Evolutionary conservation across 352 stramenopile species (phyloP), one percentile per base, ranked within the genome.

Genomic region (Pythium plurisporium): DNA sequence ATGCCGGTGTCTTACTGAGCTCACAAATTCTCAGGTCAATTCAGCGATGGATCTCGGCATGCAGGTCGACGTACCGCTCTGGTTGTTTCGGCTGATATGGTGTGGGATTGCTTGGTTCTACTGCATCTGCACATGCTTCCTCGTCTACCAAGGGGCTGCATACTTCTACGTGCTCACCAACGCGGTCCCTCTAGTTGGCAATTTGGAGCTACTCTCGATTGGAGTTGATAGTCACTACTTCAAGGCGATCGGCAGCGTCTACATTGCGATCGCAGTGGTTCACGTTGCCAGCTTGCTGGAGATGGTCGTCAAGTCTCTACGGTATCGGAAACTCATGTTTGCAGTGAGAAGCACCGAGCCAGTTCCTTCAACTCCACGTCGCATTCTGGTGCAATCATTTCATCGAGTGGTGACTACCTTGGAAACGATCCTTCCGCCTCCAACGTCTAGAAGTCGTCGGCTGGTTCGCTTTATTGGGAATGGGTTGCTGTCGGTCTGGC

Each of bases 81-180:
- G 29, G 43, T 2, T 44, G 29, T 46, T 25, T 10, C 34, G 26
- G 9, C 4, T 41, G 11, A 23, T 63, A 14, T 68, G 61, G 53
- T 51, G 42, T 40, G 22, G 15, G 4, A 41, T 55, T 25, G 61
- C 33, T n/a, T 15, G 30, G 30, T 51, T 48, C 3, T 58, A 59
- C 15, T 3, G 29, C 17, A 2, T 55, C 7, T 68, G 53, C 42
- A 37, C 14, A 2, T 33, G 14, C 14, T 58, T 50, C 17, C 48
- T 61, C 34, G 48, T 34, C 0, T 15, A 34, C 30, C 23, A 55
- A 10, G 51, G 25, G 1, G 25, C 23, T n/a, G 10, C 40, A 8
- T 68, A 63, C 36, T 49, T 63, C 22, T 63, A 51, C 33, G 37
- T 63, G 5, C 46, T 23, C 14, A 5, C 29, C 17, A 45, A 55